phyloP scores from a whole-genome alignment of 352 stramenopile genomes.

The Thalassiosira delicatula region DNA sequence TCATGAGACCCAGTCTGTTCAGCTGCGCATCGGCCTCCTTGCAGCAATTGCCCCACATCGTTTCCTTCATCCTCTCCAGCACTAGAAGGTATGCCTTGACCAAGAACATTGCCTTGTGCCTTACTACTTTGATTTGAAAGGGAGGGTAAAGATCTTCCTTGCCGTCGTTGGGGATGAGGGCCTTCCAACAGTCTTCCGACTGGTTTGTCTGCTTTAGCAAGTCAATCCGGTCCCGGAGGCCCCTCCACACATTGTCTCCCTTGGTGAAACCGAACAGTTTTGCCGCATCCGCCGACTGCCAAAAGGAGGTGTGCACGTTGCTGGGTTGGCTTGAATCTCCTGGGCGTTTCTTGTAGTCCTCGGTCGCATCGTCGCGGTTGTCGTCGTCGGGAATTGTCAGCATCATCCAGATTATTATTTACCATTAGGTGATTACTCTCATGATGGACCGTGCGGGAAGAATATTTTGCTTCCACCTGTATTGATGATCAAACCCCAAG shows the following conservation, averaged over 20 bases:
- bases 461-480: too few relatives aligned
- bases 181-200: slow-evolving; percentile 18
- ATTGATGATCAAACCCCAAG: too few relatives aligned
- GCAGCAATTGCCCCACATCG: neutral
- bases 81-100: slow-evolving; percentile 21
- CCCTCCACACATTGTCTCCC: slow-evolving; percentile 19
- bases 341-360: too few relatives aligned
- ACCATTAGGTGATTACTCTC: too few relatives aligned
- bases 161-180: slow-evolving; percentile 1
- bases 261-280: slow-evolving; percentile 29
- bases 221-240: slow-evolving; percentile 24
- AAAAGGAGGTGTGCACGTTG: slow-evolving; percentile 5
- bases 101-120: slow-evolving; percentile 24
- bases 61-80: slow-evolving; percentile 9
- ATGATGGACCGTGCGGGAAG: too few relatives aligned
- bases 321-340: too few relatives aligned
- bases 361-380: too few relatives aligned
- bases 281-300: slow-evolving; percentile 17
- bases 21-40: neutral
- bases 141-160: slow-evolving; percentile 9
- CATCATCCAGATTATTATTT: too few relatives aligned
- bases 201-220: slow-evolving; percentile 30
- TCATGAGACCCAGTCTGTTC: slow-evolving; percentile 1
- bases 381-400: too few relatives aligned
- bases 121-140: slow-evolving; percentile 9